Evolutionary conservation across 2,329 filamentous ascomycete species (phyloP).

Genomic region (Colletotrichum somersetense): DNA sequence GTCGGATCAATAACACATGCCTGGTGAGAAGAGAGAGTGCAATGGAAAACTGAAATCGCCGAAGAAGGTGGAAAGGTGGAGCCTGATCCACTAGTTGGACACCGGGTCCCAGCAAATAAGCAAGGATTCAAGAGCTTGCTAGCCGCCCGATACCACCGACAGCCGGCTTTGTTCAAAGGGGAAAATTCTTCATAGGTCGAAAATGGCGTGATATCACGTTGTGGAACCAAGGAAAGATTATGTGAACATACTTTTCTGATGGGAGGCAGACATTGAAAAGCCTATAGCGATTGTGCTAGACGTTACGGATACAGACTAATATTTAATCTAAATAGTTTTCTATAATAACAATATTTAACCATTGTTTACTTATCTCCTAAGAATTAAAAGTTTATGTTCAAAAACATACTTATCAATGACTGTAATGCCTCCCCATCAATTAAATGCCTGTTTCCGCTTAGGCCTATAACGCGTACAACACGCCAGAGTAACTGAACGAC

Average conservation of each 20-base stretch:
- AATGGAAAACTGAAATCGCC: not conserved
- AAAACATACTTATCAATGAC: too few relatives aligned
- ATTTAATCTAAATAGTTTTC: constrained; percentile 63
- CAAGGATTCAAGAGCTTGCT: not conserved
- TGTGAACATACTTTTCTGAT: too few relatives aligned
- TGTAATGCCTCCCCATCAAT: fast-evolving
- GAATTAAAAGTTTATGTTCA: too few relatives aligned
- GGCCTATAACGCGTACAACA: not conserved
- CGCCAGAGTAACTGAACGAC: not conserved
- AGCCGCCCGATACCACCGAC: constrained; percentile 16
- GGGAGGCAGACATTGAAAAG: constrained; percentile 56
- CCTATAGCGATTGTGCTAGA: constrained; percentile 59
- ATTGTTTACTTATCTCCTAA: constrained; percentile 53
- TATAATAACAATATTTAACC: constrained; percentile 45
- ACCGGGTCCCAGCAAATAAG: not conserved
- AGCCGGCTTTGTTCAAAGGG: not conserved
- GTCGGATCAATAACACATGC: not conserved
- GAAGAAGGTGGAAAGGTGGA: not conserved
- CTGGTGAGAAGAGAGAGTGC: not conserved
- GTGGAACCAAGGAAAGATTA: not conserved
- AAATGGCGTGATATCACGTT: not conserved
- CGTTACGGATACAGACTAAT: constrained; percentile 63
- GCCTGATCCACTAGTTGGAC: not conserved
- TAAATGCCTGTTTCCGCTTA: not conserved
- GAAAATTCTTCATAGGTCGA: not conserved